phyloP scores from a whole-genome alignment of 768 basidiomycete genomes.

The Rossbeevera mucosa region DNA sequence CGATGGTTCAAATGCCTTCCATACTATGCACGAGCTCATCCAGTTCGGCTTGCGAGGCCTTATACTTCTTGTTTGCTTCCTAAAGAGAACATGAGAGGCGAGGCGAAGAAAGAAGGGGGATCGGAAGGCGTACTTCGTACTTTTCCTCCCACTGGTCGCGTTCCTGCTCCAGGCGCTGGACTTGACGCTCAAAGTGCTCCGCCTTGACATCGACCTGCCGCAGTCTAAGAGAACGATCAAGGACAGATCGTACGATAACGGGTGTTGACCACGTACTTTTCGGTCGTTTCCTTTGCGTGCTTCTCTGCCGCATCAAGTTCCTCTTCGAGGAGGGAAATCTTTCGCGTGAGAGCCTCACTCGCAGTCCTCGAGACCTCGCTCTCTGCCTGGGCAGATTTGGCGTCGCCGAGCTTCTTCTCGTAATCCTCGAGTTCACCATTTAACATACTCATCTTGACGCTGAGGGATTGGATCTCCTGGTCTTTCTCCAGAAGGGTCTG shows the following conservation, averaged over 20 bases:
- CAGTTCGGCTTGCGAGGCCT: conserved; percentile 70
- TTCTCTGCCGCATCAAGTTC: conserved; percentile 95
- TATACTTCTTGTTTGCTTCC: conserved; percentile 71
- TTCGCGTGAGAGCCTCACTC: conserved; percentile 71
- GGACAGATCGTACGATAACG: conserved; percentile 12
- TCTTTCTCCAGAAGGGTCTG: conserved; percentile 75
- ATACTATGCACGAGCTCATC: conserved; percentile 77
- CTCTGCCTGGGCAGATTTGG: conserved; percentile 62
- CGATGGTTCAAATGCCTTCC: conserved; percentile 53
- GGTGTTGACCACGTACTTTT: conserved; percentile 64
- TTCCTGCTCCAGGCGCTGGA: conserved; percentile 82
- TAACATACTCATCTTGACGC: conserved; percentile 64
- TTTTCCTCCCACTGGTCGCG: conserved; percentile 93
- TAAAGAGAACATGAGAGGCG: conserved; percentile 28
- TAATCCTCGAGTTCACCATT: conserved; percentile 65
- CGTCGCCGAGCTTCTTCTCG: conserved; percentile 60
- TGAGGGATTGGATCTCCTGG: conserved; percentile 78
- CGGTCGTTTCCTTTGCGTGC: conserved; percentile 92
- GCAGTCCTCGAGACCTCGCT: conserved; percentile 65
- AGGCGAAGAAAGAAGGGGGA: neutral
- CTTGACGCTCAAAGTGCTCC: conserved; percentile 94
- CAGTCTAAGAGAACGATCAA: conserved; percentile 50
- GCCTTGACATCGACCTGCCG: conserved; percentile 98
- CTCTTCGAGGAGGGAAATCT: conserved; percentile 89
- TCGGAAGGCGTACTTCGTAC: conserved; percentile 65